Base-by-base conservation (phyloP, 176 grass and related monocot genomes). In the Puya raimondii region DNA sequence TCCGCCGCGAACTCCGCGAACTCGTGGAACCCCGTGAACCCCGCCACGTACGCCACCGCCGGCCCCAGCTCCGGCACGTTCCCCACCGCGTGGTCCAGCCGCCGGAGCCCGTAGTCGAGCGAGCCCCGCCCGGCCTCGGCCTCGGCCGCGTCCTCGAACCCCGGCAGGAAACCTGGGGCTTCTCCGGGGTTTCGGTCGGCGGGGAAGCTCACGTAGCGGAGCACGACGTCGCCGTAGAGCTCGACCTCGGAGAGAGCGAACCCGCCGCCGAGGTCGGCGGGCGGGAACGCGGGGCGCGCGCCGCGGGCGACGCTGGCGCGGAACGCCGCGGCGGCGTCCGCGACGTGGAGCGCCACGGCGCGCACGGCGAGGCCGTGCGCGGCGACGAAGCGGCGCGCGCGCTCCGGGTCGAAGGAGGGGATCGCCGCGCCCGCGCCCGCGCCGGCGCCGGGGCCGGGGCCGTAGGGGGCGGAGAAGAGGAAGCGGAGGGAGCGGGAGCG, bases 1-100 rank as follows among this genome's bases (percentile, higher is more conserved):
- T 90, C 94, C 9, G 89, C 50, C n/a, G 90, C 89, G 78, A 97
- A 97, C 82, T 97, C 94, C 2, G 89, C 94, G 67, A 97, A 97
- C 70, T 93, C 94, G 79, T 97, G 94, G 83, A 97, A 97, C 6
- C 94, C 94, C 5, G 74, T 78, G 84, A 97, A 90, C 0, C 80
- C 71, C 1, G 87, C 68, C 17, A 92, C 51, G 82, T 97, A 92
- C 5, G 64, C 63, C 5, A 80, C 51, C 0, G 63, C 82, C 1
- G 87, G 75, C 6, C 27, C 74, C 20, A 97, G 71, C 64, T 97
- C 84, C 10, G 89, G 80, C 12, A 97, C 86, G 81, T 93, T 92
- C 12, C 89, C 94, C 13, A 99, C 94, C 64, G 91, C 73, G 76
- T 99, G 94, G 79, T 93, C 94, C 58, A 99, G 84, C 49, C 84